Base-by-base conservation (phyloP, 768 basidiomycete species). In the Trametes sanguinea region DNA sequence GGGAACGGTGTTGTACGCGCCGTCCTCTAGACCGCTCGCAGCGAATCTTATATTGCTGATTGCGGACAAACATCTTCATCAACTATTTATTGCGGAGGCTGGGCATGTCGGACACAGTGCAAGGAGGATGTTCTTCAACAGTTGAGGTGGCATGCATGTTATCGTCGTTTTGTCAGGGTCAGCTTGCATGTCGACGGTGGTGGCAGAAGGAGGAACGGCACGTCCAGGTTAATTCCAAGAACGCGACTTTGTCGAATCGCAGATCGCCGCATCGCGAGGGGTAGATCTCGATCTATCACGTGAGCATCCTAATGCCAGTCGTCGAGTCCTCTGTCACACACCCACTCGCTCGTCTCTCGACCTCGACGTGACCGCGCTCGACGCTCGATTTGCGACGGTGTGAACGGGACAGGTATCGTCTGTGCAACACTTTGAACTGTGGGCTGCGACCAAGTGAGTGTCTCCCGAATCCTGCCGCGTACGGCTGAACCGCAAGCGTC, bases 11-110 rank as follows among this genome's bases (percentile, higher is more conserved):
- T 72, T 68, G 7, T 69, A 69, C 30, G 74, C 67, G 22, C 81
- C 80, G 60, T 81, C 72, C 54, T 73, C 72, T 70, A 80, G 75
- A 17, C 81, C 79, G 13, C 78, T 71, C 2, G 75, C 71, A 14
- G 76, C 77, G 10, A 85, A 67, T 57, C 70, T 69, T 45, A 70
- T 52, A 33, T 62, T 66, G 62, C 71, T 4, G 4, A 73, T 55
- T 68, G 72, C 30, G 65, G 35, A 27, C 52, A 59, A 4, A 54
- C 63, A 35, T 65, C 62, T 1, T 66, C 29, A 22, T 60, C 53
- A 16, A 68, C 54, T 47, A 64, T 14, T 30, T 54, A 40, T 11
- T 64, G 52, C 45, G 69, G 60, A 10, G 59, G 48, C 45, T 52
- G 16, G 35, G 35, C 7, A 46, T 54, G 48, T 73, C 69, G n/a